Base-by-base conservation (phyloP, 495 filamentous ascomycete species). In the Astrothelium subdiscretum region DNA sequence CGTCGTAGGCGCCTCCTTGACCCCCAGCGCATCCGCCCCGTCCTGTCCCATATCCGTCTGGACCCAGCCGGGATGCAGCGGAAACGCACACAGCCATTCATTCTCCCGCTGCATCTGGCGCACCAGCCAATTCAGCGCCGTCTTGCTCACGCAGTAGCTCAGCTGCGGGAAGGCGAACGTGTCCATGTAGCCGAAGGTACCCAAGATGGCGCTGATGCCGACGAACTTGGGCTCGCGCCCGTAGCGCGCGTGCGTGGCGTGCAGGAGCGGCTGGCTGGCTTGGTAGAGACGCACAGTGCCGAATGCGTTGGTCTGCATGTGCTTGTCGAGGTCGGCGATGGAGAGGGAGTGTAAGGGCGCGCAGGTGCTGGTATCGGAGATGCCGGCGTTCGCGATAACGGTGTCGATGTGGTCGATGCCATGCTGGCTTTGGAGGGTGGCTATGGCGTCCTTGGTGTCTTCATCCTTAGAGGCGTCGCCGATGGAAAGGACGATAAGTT, bases 301-400 rank as follows among this genome's bases (percentile, higher is more conserved):
- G 24, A 61, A 57, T 5, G 31, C 42, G 48, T 65, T 65, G 44
- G 58, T 61, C 43, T 61, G 63, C 11, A 65, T 42, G 22, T 60
- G 35, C 31, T 38, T 57, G 13, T 63, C 38, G 22, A 61, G 38
- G 31, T 59, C 51, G 29, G 58, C 8, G 31, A 64, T 61, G 59
- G 31, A 12, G 38, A 48, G n/a, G 15, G 29, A 58, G 35, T 31
- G 44, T 2, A 58, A 18, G 3, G 63, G 62, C 18, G 57, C 52
- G 51, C 40, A 63, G 8, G 43, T n/a, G 26, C n/a, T n/a, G 3
- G 31, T 29, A n/a, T 62, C 12, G 18, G 24, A 29, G 22, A 62
- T 58, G 35, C 67, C 69, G 8, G 69, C 69, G 60, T 69, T 71
- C 27, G 63, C 63, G 31, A 71, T 63, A 0, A 69, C 51, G 6